Conservation (phyloP, 371 early-diverging fungal genomes). For the Mortierella sp. region DNA sequence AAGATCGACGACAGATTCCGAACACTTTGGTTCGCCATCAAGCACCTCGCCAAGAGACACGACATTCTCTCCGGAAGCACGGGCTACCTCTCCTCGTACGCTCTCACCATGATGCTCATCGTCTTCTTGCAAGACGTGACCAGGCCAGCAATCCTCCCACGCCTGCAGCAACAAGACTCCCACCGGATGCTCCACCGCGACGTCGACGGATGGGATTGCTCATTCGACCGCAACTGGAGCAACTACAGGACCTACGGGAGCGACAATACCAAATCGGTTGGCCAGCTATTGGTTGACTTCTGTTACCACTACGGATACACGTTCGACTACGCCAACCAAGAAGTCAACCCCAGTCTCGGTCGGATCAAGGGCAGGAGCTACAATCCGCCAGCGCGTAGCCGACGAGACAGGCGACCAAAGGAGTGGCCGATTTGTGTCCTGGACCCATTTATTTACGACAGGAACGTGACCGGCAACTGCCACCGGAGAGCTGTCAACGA, state of each 20-base stretch:
- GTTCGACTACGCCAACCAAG: constrained; percentile 62
- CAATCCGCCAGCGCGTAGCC: background rate
- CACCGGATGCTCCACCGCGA: background rate
- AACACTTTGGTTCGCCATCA: constrained; percentile 69
- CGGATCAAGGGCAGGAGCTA: background rate
- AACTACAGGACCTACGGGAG: constrained; percentile 60
- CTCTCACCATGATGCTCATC: constrained; percentile 26
- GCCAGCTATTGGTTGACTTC: constrained; percentile 69
- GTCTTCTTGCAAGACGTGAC: constrained; percentile 13
- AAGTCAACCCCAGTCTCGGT: constrained; percentile 67
- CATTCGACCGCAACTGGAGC: constrained; percentile 9
- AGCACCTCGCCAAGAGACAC: constrained; percentile 64
- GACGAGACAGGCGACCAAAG: background rate
- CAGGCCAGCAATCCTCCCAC: constrained; percentile 1
- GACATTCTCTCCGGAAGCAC: constrained; percentile 49
- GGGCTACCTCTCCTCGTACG: constrained; percentile 22
- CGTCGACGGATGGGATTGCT: constrained; percentile 10
- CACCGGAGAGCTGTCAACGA: background rate
- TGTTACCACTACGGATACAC: constrained; percentile 67
- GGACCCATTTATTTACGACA: constrained; percentile 23
- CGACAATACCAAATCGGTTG: constrained; percentile 64
- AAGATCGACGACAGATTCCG: constrained; percentile 67
- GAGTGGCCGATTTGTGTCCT: constrained; percentile 14
- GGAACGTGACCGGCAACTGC: constrained; percentile 16
- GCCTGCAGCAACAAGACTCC: constrained; percentile 8